Conservation (phyloP, 139 green algal genomes). For the Chlorokybus atmophyticus region DNA sequence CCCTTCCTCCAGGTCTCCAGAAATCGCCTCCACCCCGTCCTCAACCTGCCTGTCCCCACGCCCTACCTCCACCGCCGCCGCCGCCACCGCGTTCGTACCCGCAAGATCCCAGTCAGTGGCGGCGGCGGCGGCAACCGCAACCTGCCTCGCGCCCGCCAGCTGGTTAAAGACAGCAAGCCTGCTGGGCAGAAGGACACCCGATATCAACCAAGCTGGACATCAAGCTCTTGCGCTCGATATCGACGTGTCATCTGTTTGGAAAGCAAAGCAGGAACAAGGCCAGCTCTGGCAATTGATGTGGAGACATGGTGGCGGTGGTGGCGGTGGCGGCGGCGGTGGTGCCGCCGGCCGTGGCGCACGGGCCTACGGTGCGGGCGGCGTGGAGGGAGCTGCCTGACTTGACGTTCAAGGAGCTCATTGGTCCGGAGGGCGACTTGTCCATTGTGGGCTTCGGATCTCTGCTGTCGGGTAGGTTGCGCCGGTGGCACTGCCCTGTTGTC, state of each 20-base stretch:
- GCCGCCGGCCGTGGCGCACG: background rate
- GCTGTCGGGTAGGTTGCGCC: constrained; percentile 12
- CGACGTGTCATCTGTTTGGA: background rate
- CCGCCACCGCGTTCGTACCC: background rate
- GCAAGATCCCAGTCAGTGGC: background rate
- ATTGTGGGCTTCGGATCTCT: constrained; percentile 21
- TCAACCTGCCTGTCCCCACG: background rate
- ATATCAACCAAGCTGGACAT: no score
- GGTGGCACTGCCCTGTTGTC: no score
- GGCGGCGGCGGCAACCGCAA: background rate
- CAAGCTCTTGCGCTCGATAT: background rate
- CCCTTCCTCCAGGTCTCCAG: background rate
- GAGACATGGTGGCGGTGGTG: background rate
- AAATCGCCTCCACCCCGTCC: background rate
- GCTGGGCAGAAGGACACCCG: no score
- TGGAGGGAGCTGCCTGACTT: constrained; percentile 3
- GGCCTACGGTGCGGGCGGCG: background rate
- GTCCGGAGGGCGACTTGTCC: constrained; percentile 10
- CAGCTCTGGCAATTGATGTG: background rate
- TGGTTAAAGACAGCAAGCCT: background rate
- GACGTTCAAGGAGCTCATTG: constrained; percentile 1
- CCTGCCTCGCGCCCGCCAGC: background rate
- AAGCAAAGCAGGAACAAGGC: background rate
- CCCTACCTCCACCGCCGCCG: background rate
- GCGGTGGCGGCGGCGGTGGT: background rate